Base-by-base conservation (phyloP, 2,329 filamentous ascomycete genomes). In the Zymoseptoria brevis region DNA sequence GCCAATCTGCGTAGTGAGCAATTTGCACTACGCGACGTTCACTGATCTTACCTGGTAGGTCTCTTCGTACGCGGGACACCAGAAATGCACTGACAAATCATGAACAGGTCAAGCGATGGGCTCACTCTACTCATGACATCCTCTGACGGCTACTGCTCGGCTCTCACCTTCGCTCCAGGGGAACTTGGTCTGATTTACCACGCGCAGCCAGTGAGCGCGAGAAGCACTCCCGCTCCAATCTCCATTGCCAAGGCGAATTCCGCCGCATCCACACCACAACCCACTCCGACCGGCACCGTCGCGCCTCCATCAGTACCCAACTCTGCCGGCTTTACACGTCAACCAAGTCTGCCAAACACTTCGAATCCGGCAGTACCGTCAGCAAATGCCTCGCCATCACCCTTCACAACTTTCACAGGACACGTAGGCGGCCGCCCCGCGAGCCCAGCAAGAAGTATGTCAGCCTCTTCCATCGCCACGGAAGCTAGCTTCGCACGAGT, bases 91-190 rank as follows among this genome's bases (percentile, higher is more conserved):
- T 64, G 22, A 60, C 41, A 52, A 62, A 89, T 26, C n/a, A 2
- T 50, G 5, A 8, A 19, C 26, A 66, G 87, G 87, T 88, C 88
- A 1, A 85, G 81, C 63, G 88, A 92, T 73, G 88, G 88, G 11
- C 79, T 84, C 50, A 91, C 87, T 1, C 78, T 99, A 21, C 80
- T 99, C 54, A 95, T 99, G 77, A 94, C 91, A n/a, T 99, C 94
- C 0, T 96, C 94, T 0, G 94, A 99, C 73, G 94, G 94, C 0
- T 99, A 97, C 77, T 99, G 94, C 73, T 99, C 94, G 0, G 88
- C 89, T 0, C 79, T 99, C 5, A 88, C 91, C 0, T 99, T 99
- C 71, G 75, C 83, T 1, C 79, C 88, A 1, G 89, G 90, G 8
- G 94, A 99, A 73, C 79, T 99, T 1, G 94, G 94, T 11, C 86